phyloP scores from a whole-genome alignment of 768 basidiomycete genomes.

The Hypholoma sublateritium region DNA sequence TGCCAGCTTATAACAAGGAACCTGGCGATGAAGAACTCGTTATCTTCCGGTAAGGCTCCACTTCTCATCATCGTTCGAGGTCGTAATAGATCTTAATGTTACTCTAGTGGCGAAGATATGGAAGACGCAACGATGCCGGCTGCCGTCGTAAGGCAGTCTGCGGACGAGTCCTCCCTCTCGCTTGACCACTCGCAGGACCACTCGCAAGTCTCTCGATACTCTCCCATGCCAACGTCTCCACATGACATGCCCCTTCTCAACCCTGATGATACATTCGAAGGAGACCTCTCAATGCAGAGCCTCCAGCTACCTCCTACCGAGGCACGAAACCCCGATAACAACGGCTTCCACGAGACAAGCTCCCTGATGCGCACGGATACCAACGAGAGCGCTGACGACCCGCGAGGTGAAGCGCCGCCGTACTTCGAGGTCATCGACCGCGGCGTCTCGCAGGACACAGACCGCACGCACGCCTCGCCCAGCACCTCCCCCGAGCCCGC shows the following conservation, averaged over 20 bases:
- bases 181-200: constrained; percentile 29
- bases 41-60: constrained; percentile 50
- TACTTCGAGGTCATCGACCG: constrained; percentile 58
- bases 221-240: constrained; percentile 38
- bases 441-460: constrained; percentile 13
- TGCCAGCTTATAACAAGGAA: constrained; percentile 82
- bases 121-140: constrained; percentile 50
- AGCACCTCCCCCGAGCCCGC: constrained; percentile 20
- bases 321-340: constrained; percentile 28
- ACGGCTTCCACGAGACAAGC: constrained; percentile 29
- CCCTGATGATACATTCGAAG: constrained; percentile 23
- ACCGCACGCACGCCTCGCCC: not conserved
- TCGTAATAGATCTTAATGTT: not conserved
- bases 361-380: constrained; percentile 27
- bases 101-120: constrained; percentile 50
- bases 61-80: not conserved
- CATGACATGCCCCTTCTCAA: constrained; percentile 43
- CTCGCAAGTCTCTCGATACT: constrained; percentile 32
- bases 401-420: constrained; percentile 64
- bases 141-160: constrained; percentile 34
- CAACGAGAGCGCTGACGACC: constrained; percentile 26
- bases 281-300: constrained; percentile 21
- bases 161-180: constrained; percentile 29
- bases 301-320: constrained; percentile 17
- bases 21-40: constrained; percentile 84